These are phyloP conservation scores for Lyophyllum decastes DNA, from an alignment of 768 basidiomycete genomes.

Conservation along the genomic window DNA sequence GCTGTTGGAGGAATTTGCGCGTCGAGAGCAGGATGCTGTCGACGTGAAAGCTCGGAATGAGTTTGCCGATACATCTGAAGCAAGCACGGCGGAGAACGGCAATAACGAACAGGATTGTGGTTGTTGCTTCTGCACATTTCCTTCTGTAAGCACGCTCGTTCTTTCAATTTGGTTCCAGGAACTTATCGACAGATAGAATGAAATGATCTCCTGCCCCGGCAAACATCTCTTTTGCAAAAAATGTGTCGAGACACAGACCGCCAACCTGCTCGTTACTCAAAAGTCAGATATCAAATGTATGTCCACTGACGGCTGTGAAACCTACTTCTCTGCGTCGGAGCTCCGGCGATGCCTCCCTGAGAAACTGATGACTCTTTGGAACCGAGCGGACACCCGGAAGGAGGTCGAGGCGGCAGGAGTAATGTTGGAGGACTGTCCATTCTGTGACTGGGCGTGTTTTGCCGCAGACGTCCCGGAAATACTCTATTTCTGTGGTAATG, in stretches of 20 bases:
- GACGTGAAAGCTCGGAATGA: neutral
- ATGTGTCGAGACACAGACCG: conserved; percentile 62
- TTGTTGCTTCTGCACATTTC: conserved; percentile 58
- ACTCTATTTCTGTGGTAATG: conserved; percentile 36
- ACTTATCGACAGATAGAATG: conserved; percentile 40
- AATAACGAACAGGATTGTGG: conserved; percentile 53
- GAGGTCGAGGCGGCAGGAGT: conserved; percentile 70
- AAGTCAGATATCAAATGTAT: conserved; percentile 62
- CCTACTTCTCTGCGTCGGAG: conserved; percentile 60
- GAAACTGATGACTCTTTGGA: conserved; percentile 61
- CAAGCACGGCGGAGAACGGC: neutral
- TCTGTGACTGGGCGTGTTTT: conserved; percentile 71
- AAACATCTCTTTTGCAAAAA: conserved; percentile 72
- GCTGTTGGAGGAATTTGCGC: conserved; percentile 9
- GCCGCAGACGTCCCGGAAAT: conserved; percentile 55
- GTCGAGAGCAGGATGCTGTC: neutral
- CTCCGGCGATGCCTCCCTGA: conserved; percentile 58
- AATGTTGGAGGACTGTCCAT: conserved; percentile 78
- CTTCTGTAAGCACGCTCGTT: conserved; percentile 13
- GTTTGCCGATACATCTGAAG: neutral
- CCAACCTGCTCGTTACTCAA: conserved; percentile 55
- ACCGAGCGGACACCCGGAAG: conserved; percentile 61
- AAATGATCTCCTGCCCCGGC: conserved; percentile 76
- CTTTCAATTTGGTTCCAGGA: neutral
- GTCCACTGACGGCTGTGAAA: conserved; percentile 44